Percentiles rank a stretch among this genome's conserved stretches.
Evolutionary conservation across 768 basidiomycete species (phyloP).

Genomic region (Floccularia luteovirens): DNA sequence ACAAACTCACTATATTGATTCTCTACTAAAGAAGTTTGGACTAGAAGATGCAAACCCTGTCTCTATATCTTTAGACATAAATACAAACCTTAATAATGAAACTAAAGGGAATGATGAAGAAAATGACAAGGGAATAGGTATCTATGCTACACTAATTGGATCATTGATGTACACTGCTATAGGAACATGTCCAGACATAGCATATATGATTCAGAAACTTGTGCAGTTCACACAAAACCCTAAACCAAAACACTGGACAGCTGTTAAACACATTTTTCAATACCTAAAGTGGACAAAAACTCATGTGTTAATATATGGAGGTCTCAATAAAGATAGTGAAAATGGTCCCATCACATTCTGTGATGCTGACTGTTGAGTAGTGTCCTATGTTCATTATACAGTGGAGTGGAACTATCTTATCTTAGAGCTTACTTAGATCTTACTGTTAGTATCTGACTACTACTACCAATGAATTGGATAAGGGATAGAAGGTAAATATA

Average conservation of each 20-base stretch:
- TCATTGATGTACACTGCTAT: constrained; percentile 1
- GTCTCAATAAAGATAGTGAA: neutral
- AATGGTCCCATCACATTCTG: constrained; percentile 6
- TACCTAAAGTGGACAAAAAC: constrained; percentile 3
- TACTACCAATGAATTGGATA: too few species aligned
- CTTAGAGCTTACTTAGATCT: too few species aligned
- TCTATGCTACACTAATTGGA: neutral
- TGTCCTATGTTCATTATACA: too few species aligned
- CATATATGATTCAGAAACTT: constrained; percentile 2
- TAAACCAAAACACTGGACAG: constrained; percentile 2
- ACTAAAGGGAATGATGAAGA: too few species aligned
- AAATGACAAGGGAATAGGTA: neutral
- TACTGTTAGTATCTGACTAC: too few species aligned
- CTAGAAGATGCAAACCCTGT: constrained; percentile 14
- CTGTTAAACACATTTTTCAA: constrained; percentile 2
- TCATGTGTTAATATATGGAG: constrained; percentile 1
- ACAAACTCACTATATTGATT: constrained; percentile 15
- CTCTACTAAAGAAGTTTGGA: constrained; percentile 12
- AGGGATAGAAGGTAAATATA: too few species aligned
- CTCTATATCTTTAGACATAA: constrained; percentile 15
- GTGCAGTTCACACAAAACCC: constrained; percentile 2
- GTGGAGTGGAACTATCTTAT: too few species aligned
- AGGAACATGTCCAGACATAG: constrained; percentile 6
- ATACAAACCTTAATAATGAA: constrained; percentile 4
- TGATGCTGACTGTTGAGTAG: constrained; percentile 10